phyloP scores from a whole-genome alignment of 805 yeast species.

The Wickerhamiella bombiphila region DNA sequence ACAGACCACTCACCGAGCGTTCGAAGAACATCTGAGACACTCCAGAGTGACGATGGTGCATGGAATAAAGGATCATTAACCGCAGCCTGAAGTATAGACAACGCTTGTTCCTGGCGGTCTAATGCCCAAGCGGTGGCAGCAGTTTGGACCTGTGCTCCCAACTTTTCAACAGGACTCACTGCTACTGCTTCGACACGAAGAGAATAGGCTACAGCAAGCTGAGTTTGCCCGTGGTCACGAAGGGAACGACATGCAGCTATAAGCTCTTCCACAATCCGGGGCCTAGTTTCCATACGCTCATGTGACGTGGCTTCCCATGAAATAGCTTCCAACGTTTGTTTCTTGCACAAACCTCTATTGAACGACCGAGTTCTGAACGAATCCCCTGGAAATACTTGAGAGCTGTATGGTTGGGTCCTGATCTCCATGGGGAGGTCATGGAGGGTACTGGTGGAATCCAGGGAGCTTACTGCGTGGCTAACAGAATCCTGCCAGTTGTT shows the following conservation, averaged over 20 bases:
- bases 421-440: too few species aligned
- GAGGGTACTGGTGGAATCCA: too few species aligned
- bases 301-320: too few species aligned
- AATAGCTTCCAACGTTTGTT: too few species aligned
- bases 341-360: too few species aligned
- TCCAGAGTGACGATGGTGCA: conserved; percentile 1
- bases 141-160: conserved; percentile 29
- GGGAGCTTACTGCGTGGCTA: too few species aligned
- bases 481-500: too few species aligned
- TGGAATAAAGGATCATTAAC: neutral
- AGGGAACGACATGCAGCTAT: conserved; percentile 8
- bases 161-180: neutral
- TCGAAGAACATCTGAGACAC: conserved; percentile 11
- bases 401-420: too few species aligned
- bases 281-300: too few species aligned
- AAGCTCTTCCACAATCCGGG: conserved; percentile 6
- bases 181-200: conserved; percentile 14
- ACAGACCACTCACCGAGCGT: conserved; percentile 48
- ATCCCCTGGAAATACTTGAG: too few species aligned
- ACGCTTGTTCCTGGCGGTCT: conserved; percentile 41
- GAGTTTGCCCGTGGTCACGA: conserved; percentile 14
- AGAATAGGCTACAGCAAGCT: conserved; percentile 17
- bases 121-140: conserved; percentile 56
- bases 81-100: conserved; percentile 32
- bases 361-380: too few species aligned